Conservation (phyloP, 1,139 yeast species). For the Magnusiomyces tetraspermus region DNA sequence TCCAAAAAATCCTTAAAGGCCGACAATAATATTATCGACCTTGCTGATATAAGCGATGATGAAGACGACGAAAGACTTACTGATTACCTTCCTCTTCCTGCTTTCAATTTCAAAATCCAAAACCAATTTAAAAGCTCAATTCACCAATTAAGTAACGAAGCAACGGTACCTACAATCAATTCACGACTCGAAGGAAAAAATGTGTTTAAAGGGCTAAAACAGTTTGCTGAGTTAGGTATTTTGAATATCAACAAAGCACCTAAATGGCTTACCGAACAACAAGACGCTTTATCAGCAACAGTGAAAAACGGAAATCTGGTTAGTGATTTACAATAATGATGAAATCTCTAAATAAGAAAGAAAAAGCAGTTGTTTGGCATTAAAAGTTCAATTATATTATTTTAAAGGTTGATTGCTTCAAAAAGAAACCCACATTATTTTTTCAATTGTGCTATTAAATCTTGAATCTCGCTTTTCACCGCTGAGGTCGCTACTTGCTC, state of each 20-base stretch:
- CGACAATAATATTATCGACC: no score
- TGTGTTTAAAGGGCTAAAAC: conserved; percentile 72
- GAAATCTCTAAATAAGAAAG: neutral
- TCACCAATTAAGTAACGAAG: no score
- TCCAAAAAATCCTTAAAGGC: no score
- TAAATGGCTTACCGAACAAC: conserved; percentile 75
- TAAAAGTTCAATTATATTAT: no score
- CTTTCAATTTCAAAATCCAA: no score
- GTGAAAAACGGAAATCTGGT: conserved; percentile 36
- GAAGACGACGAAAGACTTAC: no score
- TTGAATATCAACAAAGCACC: conserved; percentile 53
- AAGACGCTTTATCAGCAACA: conserved; percentile 43
- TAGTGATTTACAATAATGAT: neutral
- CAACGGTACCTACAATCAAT: conserved; percentile 34
- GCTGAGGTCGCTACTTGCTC: conserved; percentile 30
- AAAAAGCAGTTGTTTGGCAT: neutral
- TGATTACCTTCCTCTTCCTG: no score
- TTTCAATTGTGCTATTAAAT: conserved; percentile 24
- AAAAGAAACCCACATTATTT: conserved; percentile 1
- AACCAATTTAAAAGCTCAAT: no score
- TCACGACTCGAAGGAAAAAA: conserved; percentile 60
- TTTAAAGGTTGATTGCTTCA: no score
- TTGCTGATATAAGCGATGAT: neutral
- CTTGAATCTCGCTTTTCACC: conserved; percentile 27
- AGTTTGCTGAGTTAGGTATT: conserved; percentile 47